phyloP scores from a whole-genome alignment of 2,329 filamentous ascomycete species.

The Zymoseptoria tritici region DNA sequence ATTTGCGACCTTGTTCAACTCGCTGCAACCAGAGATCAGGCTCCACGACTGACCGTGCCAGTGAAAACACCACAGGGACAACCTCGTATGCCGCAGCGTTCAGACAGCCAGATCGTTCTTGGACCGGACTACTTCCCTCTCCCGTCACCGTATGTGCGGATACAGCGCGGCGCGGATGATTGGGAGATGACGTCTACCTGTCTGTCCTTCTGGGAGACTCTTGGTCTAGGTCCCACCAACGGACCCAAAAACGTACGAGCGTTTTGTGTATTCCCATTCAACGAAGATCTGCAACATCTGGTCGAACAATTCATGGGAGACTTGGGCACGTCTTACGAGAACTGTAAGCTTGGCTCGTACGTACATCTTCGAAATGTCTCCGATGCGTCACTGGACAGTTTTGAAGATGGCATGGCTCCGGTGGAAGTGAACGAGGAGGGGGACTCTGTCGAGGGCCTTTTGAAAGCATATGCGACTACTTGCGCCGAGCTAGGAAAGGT shows the following conservation, averaged over 20 bases:
- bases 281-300: constrained; percentile 54
- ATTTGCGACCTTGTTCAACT: constrained; percentile 22
- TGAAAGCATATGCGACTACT: constrained; percentile 17
- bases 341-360: constrained; percentile 56
- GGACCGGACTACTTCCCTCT: constrained; percentile 50
- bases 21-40: constrained; percentile 21
- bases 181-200: constrained; percentile 69
- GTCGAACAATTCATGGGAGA: constrained; percentile 59
- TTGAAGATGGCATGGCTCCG: constrained; percentile 34
- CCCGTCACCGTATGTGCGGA: constrained; percentile 61
- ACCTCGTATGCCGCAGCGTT: constrained; percentile 24
- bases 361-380: constrained; percentile 43
- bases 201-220: constrained; percentile 71
- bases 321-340: constrained; percentile 65
- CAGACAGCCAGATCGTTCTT: constrained; percentile 21
- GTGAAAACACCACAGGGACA: constrained; percentile 20
- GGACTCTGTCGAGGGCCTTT: constrained; percentile 10
- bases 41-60: constrained; percentile 9
- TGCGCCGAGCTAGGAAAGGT: constrained; percentile 23
- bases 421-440: constrained; percentile 17
- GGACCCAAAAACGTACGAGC: constrained; percentile 64
- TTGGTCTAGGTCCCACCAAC: constrained; percentile 65
- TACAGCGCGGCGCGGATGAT: constrained; percentile 61
- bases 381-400: constrained; percentile 24
- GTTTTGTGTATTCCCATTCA: constrained; percentile 63